Evolutionary conservation across 208 protist species (phyloP), one percentile per base, ranked within the genome.

Genomic region (Trypanosoma platydactyli): DNA sequence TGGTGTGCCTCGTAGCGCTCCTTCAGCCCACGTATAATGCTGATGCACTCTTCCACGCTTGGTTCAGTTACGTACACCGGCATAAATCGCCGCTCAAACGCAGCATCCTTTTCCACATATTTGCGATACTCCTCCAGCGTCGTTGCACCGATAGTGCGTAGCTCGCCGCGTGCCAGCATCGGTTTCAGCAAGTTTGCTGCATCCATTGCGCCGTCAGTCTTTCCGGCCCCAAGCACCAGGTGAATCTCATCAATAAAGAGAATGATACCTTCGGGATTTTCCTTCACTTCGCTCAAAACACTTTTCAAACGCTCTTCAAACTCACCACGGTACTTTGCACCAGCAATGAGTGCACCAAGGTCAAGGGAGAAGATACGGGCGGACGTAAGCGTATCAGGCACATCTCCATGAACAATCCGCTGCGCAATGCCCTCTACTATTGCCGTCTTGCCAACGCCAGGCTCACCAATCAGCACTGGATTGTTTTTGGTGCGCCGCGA

Each of bases 201-300:
- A 72, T 99, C 98, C 95, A 99, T 98, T 30, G 94, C 92, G 54
- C 97, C 95, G 15, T 84, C 84, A 16, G 81, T 78, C 58, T 83
- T 83, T 48, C 97, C 98, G 12, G 98, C 98, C 25, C 99, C 99
- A 15, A 99, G 77, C 1, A 99, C 73, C 5, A 89, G 94, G 84
- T 99, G 99, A 62, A 99, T 94, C 81, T 99, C 99, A 76, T 99
- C 99, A 79, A 99, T 99, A 81, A 99, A 99, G 27, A 99, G 81
- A 50, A 99, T 99, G 44, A 99, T 86, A 46, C 88, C 80, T 24
- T 97, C 97, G 9, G 97, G 70, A 6, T 82, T 77, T 22, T 97
- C 88, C 46, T 94, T 92, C 16, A 99, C 97, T 69, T 99, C 98
- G 62, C 99, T 98, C n/a, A 99, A 81, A 25, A 99, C 94, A 0